Evolutionary conservation across 1,139 yeast genomes (phyloP).

Genomic region (Meyerozyma carpophila): DNA sequence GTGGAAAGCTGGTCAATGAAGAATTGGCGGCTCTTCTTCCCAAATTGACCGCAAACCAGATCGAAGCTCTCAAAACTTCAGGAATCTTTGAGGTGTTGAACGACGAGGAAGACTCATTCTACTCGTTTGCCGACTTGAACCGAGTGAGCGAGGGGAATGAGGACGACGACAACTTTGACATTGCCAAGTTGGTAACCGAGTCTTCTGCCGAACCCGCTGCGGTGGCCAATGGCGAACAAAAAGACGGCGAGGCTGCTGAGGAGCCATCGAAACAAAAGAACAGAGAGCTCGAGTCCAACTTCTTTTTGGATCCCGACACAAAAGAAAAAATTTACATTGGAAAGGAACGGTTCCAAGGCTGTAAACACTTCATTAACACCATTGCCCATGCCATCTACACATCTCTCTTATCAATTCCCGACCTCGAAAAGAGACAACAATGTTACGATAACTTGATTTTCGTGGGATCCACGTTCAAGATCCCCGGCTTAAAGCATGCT

Average conservation of each 20-base stretch:
- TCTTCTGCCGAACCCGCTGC: conserved; percentile 29
- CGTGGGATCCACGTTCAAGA: conserved; percentile 69
- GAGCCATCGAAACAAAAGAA: conserved; percentile 33
- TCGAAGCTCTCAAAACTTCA: conserved; percentile 72
- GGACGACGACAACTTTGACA: conserved; percentile 76
- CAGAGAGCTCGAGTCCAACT: conserved; percentile 59
- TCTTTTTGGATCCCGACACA: conserved; percentile 50
- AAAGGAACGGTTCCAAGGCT: conserved; percentile 81
- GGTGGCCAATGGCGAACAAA: conserved; percentile 8
- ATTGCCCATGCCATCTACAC: conserved; percentile 53
- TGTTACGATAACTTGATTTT: conserved; percentile 82
- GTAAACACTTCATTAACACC: conserved; percentile 49
- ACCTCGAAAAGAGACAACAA: conserved; percentile 69
- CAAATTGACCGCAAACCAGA: conserved; percentile 48
- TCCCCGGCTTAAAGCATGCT: conserved; percentile 74
- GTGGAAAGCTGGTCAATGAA: conserved; percentile 61
- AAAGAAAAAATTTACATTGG: conserved; percentile 59
- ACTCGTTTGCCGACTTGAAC: conserved; percentile 47
- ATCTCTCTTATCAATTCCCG: conserved; percentile 53
- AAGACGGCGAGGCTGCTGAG: conserved; percentile 16
- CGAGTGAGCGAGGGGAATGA: conserved; percentile 23
- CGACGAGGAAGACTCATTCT: conserved; percentile 55
- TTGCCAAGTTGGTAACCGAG: conserved; percentile 79
- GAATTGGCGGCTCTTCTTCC: conserved; percentile 53
- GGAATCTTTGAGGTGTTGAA: conserved; percentile 69